Percentiles rank a stretch among this genome's conserved stretches.
Evolutionary conservation across 108 stramenopile species (phyloP).

Genomic region (Mediolabrus comicus): DNA sequence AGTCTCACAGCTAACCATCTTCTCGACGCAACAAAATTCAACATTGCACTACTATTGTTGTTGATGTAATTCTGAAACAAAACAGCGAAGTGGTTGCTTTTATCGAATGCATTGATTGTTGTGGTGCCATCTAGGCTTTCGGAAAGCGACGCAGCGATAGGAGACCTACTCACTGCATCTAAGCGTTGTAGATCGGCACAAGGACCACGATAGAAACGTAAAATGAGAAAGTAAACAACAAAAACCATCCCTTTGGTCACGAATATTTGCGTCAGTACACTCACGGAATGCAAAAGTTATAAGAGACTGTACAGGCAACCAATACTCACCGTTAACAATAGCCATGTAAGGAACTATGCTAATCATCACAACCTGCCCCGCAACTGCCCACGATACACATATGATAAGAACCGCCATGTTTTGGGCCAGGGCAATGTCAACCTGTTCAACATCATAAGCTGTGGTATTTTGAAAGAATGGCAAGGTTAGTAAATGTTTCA

Average conservation of each 20-base stretch:
- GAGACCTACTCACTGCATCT: slow-evolving; percentile 63
- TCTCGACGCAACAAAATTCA: slow-evolving; percentile 64
- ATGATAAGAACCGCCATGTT: slow-evolving; percentile 38
- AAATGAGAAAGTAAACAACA: not conserved
- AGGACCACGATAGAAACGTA: slow-evolving; percentile 25
- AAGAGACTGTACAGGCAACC: slow-evolving; percentile 47
- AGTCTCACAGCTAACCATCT: slow-evolving; percentile 80
- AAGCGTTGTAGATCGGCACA: slow-evolving; percentile 69
- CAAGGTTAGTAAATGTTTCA: slow-evolving; percentile 26
- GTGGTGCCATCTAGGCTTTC: slow-evolving; percentile 69
- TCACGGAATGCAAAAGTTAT: slow-evolving; percentile 49
- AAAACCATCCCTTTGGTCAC: not conserved
- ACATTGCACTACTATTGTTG: slow-evolving; percentile 50
- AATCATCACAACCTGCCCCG: slow-evolving; percentile 5
- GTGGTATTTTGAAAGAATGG: not conserved
- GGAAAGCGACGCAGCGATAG: slow-evolving; percentile 61
- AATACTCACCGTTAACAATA: slow-evolving; percentile 49
- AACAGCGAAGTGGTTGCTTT: slow-evolving; percentile 37
- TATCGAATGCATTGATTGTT: slow-evolving; percentile 58
- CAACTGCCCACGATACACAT: not conserved
- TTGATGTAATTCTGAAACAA: slow-evolving; percentile 44
- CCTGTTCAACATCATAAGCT: slow-evolving; percentile 23
- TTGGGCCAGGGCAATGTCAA: slow-evolving; percentile 47
- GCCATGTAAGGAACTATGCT: slow-evolving; percentile 7
- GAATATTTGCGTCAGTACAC: slow-evolving; percentile 43